These are phyloP conservation scores for Escovopsis sp. DNA, from an alignment of 2,329 filamentous ascomycete genomes.

Conservation along the genomic window DNA sequence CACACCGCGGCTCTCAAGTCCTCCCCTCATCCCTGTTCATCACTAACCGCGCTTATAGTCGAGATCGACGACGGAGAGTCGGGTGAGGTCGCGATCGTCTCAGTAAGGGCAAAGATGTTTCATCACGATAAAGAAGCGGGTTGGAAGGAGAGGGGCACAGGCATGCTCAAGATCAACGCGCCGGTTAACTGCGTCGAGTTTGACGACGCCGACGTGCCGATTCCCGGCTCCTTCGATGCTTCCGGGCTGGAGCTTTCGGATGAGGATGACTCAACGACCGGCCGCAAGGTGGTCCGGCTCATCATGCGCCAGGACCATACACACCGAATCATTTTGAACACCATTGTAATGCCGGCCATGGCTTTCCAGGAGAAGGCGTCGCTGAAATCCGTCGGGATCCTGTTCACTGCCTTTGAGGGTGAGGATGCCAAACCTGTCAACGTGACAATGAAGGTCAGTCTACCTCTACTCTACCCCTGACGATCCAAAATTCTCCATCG, in stretches of 20 bases:
- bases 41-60: slow-evolving; percentile 30
- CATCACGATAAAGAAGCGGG: slow-evolving; percentile 54
- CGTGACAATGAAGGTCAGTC: slow-evolving; percentile 44
- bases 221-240: slow-evolving; percentile 39
- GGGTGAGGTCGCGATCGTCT: slow-evolving; percentile 59
- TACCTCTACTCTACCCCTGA: not conserved
- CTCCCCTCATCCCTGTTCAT: not conserved
- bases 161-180: slow-evolving; percentile 73
- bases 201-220: slow-evolving; percentile 33
- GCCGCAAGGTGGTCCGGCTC: slow-evolving; percentile 47
- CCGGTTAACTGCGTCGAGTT: slow-evolving; percentile 40
- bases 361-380: slow-evolving; percentile 63
- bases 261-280: slow-evolving; percentile 6
- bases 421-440: slow-evolving; percentile 37
- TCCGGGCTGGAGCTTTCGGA: slow-evolving; percentile 28
- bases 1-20: not conserved
- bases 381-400: slow-evolving; percentile 53
- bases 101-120: slow-evolving; percentile 72
- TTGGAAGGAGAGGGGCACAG: slow-evolving; percentile 83
- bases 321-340: slow-evolving; percentile 75
- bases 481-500: not conserved
- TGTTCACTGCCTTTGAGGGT: slow-evolving; percentile 49
- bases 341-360: slow-evolving; percentile 62
- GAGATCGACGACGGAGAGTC: slow-evolving; percentile 75
- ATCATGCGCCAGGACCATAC: slow-evolving; percentile 88